A percentile compares a stretch with the other conserved stretches of the same genome.
Conservation (phyloP, 2,329 filamentous ascomycete genomes). For the Monilinia aucupariae region DNA sequence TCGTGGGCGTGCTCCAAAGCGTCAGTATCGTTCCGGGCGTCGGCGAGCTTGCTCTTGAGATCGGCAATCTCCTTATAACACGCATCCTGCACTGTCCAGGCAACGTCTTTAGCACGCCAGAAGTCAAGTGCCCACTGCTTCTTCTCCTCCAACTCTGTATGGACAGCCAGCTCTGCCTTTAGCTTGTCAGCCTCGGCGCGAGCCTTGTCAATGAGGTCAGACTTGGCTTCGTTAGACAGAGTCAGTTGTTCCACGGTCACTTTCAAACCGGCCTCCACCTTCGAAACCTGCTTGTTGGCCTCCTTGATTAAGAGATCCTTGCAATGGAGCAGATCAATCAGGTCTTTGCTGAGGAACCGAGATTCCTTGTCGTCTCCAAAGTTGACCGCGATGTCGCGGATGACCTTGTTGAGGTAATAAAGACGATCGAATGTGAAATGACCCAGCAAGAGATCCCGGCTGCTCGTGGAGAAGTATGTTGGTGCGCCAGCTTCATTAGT, state of each 20-base stretch:
- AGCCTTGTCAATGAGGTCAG: background rate
- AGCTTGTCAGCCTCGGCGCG: background rate
- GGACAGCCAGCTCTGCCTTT: background rate
- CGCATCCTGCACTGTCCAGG: background rate
- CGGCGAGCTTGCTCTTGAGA: background rate
- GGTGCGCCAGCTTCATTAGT: background rate
- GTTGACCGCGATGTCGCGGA: background rate
- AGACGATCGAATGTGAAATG: background rate
- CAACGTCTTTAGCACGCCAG: background rate
- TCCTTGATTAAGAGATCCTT: background rate
- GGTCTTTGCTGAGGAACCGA: background rate
- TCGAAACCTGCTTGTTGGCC: background rate
- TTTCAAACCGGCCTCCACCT: background rate
- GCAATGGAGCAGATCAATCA: background rate
- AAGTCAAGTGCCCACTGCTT: background rate
- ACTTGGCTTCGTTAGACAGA: background rate
- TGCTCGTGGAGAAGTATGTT: background rate
- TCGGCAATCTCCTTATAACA: background rate
- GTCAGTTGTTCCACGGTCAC: background rate
- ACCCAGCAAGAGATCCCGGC: fast-evolving
- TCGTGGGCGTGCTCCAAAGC: background rate
- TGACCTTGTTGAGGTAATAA: background rate
- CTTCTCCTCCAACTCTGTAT: background rate
- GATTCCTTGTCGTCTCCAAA: background rate
- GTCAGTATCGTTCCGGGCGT: background rate